Conservation (phyloP, 345 rosid species). For the Stellera chamaejasme region DNA sequence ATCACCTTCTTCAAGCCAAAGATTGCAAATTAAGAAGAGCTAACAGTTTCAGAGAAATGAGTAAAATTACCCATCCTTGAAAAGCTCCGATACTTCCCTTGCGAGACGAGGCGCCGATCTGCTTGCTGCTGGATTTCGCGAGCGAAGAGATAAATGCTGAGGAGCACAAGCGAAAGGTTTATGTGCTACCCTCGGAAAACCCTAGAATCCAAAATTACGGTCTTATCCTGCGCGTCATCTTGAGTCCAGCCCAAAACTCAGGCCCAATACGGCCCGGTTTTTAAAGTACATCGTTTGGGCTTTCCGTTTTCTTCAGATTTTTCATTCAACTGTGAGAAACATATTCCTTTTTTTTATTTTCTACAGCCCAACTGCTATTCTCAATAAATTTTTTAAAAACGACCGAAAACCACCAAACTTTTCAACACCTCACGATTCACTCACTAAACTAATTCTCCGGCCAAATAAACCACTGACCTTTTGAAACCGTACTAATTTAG, state of each 20-base stretch:
- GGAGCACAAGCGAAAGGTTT: neutral
- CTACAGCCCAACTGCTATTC: neutral
- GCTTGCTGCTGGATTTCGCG: slow-evolving; percentile 4
- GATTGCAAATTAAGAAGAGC: too few species aligned
- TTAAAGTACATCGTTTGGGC: too few species aligned
- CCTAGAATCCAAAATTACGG: slow-evolving; percentile 24
- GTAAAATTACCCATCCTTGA: slow-evolving; percentile 34
- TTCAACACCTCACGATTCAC: neutral
- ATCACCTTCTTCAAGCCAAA: neutral
- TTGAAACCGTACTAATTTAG: too few species aligned
- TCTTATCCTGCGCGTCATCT: neutral
- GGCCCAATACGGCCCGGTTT: too few species aligned
- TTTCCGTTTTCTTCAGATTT: too few species aligned
- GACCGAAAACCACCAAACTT: neutral
- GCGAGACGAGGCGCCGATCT: slow-evolving; percentile 4
- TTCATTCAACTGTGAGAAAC: too few species aligned
- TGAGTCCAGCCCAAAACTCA: too few species aligned
- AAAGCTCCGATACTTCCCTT: slow-evolving; percentile 5
- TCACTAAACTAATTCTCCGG: too few species aligned
- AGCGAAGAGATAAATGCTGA: neutral
- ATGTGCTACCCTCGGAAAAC: slow-evolving; percentile 17
- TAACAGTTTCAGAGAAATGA: neutral
- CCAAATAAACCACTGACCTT: neutral
- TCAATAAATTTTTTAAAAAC: neutral
- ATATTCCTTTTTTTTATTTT: neutral